phyloP scores from a whole-genome alignment of 2,329 filamentous ascomycete genomes.

The Tolypocladium sp. region DNA sequence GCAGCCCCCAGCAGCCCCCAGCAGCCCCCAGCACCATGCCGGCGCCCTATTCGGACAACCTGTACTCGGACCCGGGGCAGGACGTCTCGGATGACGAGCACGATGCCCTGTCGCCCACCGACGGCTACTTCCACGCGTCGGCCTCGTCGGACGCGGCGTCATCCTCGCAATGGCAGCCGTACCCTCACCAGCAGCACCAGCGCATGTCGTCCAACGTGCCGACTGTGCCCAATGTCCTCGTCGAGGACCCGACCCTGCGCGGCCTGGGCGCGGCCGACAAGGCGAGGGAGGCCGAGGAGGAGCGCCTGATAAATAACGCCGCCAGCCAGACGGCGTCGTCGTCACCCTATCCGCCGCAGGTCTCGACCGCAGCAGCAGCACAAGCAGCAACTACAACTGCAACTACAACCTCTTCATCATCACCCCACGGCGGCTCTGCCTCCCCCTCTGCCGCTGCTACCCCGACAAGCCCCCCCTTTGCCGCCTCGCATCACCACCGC shows the following conservation, averaged over 20 bases:
- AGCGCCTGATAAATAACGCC: constrained; percentile 23
- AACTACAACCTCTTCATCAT: neutral
- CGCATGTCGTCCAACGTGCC: constrained; percentile 27
- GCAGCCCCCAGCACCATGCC: constrained; percentile 25
- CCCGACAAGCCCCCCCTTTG: neutral
- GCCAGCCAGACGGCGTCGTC: constrained; percentile 7
- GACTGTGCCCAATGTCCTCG: constrained; percentile 36
- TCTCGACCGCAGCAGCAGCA: neutral
- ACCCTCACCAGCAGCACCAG: constrained; percentile 12
- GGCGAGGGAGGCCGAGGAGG: constrained; percentile 32
- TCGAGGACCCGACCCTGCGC: constrained; percentile 37
- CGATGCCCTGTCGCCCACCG: constrained; percentile 37
- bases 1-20: neutral
- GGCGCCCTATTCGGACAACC: constrained; percentile 36
- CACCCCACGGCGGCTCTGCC: neutral
- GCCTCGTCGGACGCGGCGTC: constrained; percentile 25
- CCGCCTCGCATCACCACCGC: constrained; percentile 10
- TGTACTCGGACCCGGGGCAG: constrained; percentile 27
- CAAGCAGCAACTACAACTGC: neutral
- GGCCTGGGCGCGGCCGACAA: constrained; percentile 26
- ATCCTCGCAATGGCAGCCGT: constrained; percentile 8
- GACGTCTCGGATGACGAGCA: constrained; percentile 25
- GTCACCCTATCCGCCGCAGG: constrained; percentile 2
- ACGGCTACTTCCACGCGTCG: constrained; percentile 40
- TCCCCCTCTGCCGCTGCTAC: constrained; percentile 3